Conservation (phyloP, 768 basidiomycete species). For the Neoboletus magnificus region DNA sequence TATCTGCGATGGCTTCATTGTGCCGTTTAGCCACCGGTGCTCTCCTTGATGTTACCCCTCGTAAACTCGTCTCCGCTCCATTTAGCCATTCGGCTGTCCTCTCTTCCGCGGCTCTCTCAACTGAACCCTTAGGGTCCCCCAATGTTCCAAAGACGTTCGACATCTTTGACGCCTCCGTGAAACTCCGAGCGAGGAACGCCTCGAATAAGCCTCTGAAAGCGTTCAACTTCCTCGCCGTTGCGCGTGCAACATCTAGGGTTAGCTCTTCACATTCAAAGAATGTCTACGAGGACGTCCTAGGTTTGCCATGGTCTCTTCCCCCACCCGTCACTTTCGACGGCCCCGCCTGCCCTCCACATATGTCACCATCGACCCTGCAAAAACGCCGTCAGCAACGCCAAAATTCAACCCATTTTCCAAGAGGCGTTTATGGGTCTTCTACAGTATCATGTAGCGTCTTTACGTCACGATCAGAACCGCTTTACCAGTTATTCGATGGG, state of each 20-base stretch:
- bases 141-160: constrained; percentile 41
- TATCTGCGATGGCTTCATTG: constrained; percentile 15
- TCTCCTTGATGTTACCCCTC: constrained; percentile 6
- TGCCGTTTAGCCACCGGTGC: constrained; percentile 5
- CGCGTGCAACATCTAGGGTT: constrained; percentile 8
- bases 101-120: constrained; percentile 6
- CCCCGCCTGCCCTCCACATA: constrained; percentile 38
- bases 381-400: constrained; percentile 12
- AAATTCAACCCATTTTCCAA: not conserved
- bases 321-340: constrained; percentile 48
- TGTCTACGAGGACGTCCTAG: constrained; percentile 8
- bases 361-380: constrained; percentile 12
- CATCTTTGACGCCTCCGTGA: constrained; percentile 49
- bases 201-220: constrained; percentile 19
- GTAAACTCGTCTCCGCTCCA: constrained; percentile 8
- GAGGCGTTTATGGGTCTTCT: constrained; percentile 2
- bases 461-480: constrained; percentile 29
- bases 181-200: constrained; percentile 36
- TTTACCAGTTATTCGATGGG: constrained; percentile 44
- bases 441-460: constrained; percentile 8
- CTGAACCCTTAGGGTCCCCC: constrained; percentile 2
- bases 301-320: constrained; percentile 36
- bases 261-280: not conserved
- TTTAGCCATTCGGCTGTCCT: constrained; percentile 14
- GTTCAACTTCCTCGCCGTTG: not conserved